Evolutionary conservation across 768 basidiomycete species (phyloP).

Genomic region (Kondoa malvinella): DNA sequence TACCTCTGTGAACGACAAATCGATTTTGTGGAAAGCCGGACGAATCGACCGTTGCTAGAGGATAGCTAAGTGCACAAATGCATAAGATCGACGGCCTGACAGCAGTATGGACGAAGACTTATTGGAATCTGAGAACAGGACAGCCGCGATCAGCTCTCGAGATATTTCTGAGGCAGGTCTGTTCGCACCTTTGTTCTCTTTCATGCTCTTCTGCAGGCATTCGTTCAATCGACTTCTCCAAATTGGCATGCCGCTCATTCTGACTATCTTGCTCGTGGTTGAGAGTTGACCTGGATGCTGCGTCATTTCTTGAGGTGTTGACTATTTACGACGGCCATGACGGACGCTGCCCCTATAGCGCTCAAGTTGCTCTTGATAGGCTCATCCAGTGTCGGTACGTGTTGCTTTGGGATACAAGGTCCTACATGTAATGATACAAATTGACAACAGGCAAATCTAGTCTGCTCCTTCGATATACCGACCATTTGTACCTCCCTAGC

Average conservation of each 20-base stretch:
- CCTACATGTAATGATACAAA: too few relatives aligned
- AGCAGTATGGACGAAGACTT: background rate
- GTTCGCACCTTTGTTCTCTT: background rate
- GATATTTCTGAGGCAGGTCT: too few relatives aligned
- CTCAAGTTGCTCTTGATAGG: conserved; percentile 16
- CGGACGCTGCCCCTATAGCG: background rate
- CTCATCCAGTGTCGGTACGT: conserved; percentile 41
- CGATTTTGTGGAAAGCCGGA: background rate
- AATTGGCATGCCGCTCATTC: too few relatives aligned
- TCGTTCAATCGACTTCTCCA: background rate
- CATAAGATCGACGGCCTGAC: background rate
- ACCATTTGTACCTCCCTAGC: conserved; percentile 83
- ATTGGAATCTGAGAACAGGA: too few relatives aligned
- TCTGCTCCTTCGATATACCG: conserved; percentile 80
- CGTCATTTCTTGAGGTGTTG: too few relatives aligned
- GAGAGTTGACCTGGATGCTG: too few relatives aligned
- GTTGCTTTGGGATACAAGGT: too few relatives aligned
- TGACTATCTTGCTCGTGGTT: too few relatives aligned
- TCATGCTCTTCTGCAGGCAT: background rate
- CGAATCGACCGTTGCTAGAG: background rate
- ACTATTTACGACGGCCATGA: too few relatives aligned
- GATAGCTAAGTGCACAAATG: background rate
- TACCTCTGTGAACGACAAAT: background rate
- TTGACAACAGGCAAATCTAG: conserved; percentile 93
- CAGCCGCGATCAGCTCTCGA: too few relatives aligned